These are phyloP conservation scores for Colletotrichum noveboracense DNA, from an alignment of 2,329 filamentous ascomycete species.

Conservation along the genomic window DNA sequence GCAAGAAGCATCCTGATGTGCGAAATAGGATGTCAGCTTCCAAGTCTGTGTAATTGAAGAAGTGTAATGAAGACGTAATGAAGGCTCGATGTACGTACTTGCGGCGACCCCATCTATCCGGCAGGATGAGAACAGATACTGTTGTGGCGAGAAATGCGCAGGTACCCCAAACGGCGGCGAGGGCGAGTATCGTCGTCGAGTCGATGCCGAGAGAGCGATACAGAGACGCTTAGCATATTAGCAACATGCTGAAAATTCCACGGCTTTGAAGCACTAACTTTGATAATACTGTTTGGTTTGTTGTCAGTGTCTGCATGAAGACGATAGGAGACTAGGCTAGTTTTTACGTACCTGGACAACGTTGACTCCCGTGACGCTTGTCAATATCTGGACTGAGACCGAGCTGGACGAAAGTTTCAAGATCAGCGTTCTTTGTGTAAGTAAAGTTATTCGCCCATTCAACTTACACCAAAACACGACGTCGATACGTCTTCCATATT, in stretches of 20 bases:
- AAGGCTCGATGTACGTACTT: neutral
- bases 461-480: neutral
- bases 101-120: neutral
- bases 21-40: neutral
- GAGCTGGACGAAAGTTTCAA: fast-evolving
- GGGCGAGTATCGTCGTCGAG: neutral
- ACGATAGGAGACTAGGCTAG: neutral
- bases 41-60: no score
- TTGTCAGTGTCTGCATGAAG: neutral
- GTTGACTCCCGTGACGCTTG: neutral
- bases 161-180: neutral
- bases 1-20: neutral
- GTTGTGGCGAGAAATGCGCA: neutral
- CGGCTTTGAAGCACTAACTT: neutral
- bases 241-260: neutral
- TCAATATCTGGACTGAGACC: neutral
- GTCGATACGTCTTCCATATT: neutral
- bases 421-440: neutral
- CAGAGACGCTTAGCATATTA: neutral
- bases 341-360: neutral
- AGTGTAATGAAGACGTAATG: neutral
- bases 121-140: neutral
- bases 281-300: neutral
- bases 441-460: no score
- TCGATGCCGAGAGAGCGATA: neutral